Conservation (phyloP, 2,329 filamentous ascomycete genomes). For the Tolypocladium inflatum region DNA sequence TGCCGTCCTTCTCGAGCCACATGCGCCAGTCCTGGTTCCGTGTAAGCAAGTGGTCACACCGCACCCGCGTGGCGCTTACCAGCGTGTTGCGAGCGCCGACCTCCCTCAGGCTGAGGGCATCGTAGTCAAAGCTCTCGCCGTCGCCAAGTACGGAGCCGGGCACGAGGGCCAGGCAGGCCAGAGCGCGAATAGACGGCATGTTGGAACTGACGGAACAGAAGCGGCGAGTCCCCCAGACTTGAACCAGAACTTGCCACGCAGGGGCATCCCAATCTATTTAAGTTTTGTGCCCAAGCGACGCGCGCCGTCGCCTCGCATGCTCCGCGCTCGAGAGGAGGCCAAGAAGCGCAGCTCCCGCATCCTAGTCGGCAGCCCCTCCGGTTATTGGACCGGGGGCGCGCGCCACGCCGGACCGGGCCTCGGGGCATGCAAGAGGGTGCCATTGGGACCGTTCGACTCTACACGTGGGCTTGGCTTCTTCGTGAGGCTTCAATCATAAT, state of each 20-base stretch:
- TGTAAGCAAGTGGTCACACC: too few species aligned
- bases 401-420: background rate
- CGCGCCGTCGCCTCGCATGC: too few species aligned
- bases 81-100: slow-evolving; percentile 28
- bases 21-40: slow-evolving; percentile 26
- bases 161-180: slow-evolving; percentile 11
- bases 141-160: slow-evolving; percentile 7
- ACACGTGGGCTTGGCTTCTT: background rate
- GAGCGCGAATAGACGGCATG: background rate
- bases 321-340: too few species aligned
- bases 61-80: slow-evolving; percentile 9
- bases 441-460: background rate
- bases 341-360: background rate
- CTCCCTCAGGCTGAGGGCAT: slow-evolving; percentile 20
- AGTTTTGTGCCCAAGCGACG: background rate
- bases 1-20: slow-evolving; percentile 28
- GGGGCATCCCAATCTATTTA: too few species aligned
- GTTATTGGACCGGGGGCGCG: background rate
- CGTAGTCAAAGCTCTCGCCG: slow-evolving; percentile 13
- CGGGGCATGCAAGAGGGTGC: background rate
- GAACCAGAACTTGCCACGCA: background rate
- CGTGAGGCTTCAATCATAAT: too few species aligned
- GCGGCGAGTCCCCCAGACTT: too few species aligned
- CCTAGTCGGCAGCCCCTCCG: background rate
- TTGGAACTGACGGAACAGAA: too few species aligned